Conservation (phyloP, 1,139 yeast genomes). For the Lipomyces yarrowii region DNA sequence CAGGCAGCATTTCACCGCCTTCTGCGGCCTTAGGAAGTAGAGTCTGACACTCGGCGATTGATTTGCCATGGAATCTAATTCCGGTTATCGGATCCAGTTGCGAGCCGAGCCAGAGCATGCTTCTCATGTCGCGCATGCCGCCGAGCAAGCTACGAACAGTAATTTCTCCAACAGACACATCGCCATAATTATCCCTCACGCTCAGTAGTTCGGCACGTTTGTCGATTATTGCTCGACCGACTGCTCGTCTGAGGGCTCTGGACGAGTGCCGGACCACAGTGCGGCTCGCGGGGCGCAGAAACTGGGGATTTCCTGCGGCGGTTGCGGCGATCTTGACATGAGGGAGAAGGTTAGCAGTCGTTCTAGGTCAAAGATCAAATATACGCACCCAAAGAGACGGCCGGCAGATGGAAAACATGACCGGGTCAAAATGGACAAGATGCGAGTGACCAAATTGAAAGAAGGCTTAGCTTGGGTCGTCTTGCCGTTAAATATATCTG, state of each 20-base stretch:
- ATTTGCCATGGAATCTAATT: conserved; percentile 56
- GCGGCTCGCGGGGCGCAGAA: conserved; percentile 9
- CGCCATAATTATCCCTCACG: conserved; percentile 45
- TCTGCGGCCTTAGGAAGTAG: conserved; percentile 49
- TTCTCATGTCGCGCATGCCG: conserved; percentile 59
- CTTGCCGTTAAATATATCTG: no score
- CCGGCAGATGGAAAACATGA: no score
- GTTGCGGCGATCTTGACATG: background rate
- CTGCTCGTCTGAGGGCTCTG: conserved; percentile 41
- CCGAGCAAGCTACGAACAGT: conserved; percentile 53
- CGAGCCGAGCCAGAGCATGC: conserved; percentile 59
- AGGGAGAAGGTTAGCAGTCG: no score
- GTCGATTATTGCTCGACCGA: conserved; percentile 48
- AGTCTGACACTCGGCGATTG: conserved; percentile 55
- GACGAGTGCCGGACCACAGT: conserved; percentile 24
- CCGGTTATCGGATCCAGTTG: conserved; percentile 56
- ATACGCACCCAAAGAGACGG: no score
- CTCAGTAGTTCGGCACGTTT: conserved; percentile 45
- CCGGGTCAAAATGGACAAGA: no score
- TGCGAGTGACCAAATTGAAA: no score
- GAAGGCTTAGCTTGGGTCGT: no score
- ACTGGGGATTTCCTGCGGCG: conserved; percentile 8
- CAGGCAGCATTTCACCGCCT: conserved; percentile 67
- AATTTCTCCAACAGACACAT: conserved; percentile 35
- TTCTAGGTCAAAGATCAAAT: no score